phyloP scores from a whole-genome alignment of 208 protist species.

The Crithidia bombi region DNA sequence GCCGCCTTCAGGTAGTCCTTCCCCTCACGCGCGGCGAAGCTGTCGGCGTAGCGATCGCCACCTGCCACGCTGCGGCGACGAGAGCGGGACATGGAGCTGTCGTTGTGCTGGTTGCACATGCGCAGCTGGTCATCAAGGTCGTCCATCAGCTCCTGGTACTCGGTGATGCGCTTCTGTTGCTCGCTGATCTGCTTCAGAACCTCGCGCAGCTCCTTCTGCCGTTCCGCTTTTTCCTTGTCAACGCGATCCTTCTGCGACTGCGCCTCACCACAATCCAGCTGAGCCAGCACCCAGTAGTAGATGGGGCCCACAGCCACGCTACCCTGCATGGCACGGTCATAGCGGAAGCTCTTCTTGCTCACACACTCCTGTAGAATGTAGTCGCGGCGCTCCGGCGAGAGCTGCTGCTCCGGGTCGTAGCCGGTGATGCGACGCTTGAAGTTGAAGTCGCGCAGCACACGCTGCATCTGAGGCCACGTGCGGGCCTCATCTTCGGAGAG shows the following conservation, averaged over 20 bases:
- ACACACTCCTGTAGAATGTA: slow-evolving; percentile 90
- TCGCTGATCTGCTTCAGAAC: slow-evolving; percentile 78
- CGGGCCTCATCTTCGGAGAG: slow-evolving; percentile 81
- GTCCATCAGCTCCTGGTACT: slow-evolving; percentile 82
- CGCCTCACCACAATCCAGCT: slow-evolving; percentile 82
- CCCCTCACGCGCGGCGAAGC: slow-evolving; percentile 71
- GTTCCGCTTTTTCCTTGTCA: slow-evolving; percentile 53
- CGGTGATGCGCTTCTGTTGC: slow-evolving; percentile 69
- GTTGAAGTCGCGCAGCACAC: slow-evolving; percentile 69
- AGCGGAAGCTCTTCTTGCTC: slow-evolving; percentile 82
- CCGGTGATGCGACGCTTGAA: slow-evolving; percentile 76
- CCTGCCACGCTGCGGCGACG: slow-evolving; percentile 24
- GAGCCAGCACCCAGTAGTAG: slow-evolving; percentile 90
- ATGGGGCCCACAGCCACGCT: slow-evolving; percentile 85
- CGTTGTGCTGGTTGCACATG: slow-evolving; percentile 51
- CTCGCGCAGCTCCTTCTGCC: slow-evolving; percentile 66
- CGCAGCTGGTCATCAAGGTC: slow-evolving; percentile 76
- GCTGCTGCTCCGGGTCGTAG: slow-evolving; percentile 69
- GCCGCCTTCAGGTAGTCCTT: slow-evolving; percentile 80
- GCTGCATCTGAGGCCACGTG: slow-evolving; percentile 85
- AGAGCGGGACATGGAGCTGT: slow-evolving; percentile 21
- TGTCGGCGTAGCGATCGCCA: slow-evolving; percentile 55
- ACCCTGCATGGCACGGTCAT: slow-evolving; percentile 76
- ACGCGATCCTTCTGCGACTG: slow-evolving; percentile 59
- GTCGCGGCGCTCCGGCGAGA: slow-evolving; percentile 77